Percentiles rank a stretch among this genome's conserved stretches.
Evolutionary conservation across 2,329 filamentous ascomycete genomes (phyloP).

Genomic region (Pyricularia pennisetigena): DNA sequence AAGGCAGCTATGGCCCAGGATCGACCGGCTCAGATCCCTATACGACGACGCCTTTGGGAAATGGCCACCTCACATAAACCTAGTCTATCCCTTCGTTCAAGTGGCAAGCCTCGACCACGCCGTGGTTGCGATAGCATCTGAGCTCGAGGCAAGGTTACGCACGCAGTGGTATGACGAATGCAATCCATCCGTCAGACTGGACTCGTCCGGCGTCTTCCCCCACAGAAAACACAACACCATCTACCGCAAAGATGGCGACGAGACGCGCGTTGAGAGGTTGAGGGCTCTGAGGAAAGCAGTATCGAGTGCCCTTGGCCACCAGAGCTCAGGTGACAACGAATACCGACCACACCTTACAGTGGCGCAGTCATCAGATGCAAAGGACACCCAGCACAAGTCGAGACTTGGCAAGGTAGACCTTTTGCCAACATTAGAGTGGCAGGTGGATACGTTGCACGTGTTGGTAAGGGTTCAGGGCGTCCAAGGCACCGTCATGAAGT

Average conservation of each 20-base stretch:
- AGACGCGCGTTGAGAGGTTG: constrained; percentile 13
- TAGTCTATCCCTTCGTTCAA: constrained; percentile 55
- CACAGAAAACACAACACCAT: constrained; percentile 41
- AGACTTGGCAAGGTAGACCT: constrained; percentile 41
- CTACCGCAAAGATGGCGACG: constrained; percentile 26
- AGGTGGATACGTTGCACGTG: constrained; percentile 36
- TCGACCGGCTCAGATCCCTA: constrained; percentile 46
- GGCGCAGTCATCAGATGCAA: constrained; percentile 42
- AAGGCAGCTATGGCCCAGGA: constrained; percentile 28
- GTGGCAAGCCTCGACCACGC: constrained; percentile 34
- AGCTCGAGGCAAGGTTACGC: constrained; percentile 11
- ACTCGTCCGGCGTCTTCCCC: constrained; percentile 33
- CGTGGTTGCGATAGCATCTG: constrained; percentile 25
- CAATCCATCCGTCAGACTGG: constrained; percentile 21
- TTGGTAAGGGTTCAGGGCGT: constrained; percentile 35
- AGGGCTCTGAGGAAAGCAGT: constrained; percentile 23
- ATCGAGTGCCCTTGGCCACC: constrained; percentile 24
- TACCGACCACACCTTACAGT: constrained; percentile 48
- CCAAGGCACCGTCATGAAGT: constrained; percentile 37
- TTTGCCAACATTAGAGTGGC: constrained; percentile 38
- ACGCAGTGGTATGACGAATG: background rate
- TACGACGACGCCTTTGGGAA: constrained; percentile 51
- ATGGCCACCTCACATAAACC: constrained; percentile 59
- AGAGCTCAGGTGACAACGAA: constrained; percentile 2
- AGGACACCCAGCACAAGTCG: constrained; percentile 34